These are phyloP conservation scores for Aspergillus sclerotiicarbonarius DNA, from an alignment of 495 filamentous ascomycete species.

Conservation along the genomic window DNA sequence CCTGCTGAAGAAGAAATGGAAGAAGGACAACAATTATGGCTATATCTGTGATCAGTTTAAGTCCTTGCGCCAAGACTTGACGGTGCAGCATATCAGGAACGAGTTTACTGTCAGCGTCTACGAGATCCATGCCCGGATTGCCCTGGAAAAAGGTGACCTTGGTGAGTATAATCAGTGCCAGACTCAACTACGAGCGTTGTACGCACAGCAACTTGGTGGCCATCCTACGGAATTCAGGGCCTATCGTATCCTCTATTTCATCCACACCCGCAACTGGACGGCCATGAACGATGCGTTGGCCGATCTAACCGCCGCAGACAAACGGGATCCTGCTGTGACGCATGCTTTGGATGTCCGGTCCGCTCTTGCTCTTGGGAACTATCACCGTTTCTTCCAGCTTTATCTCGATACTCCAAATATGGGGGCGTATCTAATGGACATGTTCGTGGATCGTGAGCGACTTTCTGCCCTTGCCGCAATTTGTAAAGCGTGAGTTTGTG, in stretches of 20 bases:
- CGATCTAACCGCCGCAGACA: slow-evolving; percentile 97
- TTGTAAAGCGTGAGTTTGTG: slow-evolving; percentile 83
- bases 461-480: slow-evolving; percentile 84
- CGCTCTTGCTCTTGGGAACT: slow-evolving; percentile 88
- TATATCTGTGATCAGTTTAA: slow-evolving; percentile 99
- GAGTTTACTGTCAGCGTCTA: slow-evolving; percentile 95
- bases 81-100: slow-evolving; percentile 93
- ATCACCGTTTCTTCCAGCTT: slow-evolving; percentile 93
- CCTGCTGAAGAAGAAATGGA: slow-evolving; percentile 91
- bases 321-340: slow-evolving; percentile 75
- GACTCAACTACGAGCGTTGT: slow-evolving; percentile 90
- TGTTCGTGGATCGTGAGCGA: slow-evolving; percentile 93
- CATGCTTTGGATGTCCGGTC: slow-evolving; percentile 92
- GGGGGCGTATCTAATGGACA: slow-evolving; percentile 98
- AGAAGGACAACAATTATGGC: slow-evolving; percentile 84
- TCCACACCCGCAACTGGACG: slow-evolving; percentile 97
- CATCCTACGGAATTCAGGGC: slow-evolving; percentile 96
- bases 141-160: slow-evolving; percentile 96
- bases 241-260: slow-evolving; percentile 99
- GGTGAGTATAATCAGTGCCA: slow-evolving; percentile 99
- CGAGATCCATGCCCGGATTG: slow-evolving; percentile 96
- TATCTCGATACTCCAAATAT: slow-evolving; percentile 95
- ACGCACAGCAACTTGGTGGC: slow-evolving; percentile 80
- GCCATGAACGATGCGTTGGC: slow-evolving; percentile 97
- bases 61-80: slow-evolving; percentile 95